Conservation (phyloP, 768 basidiomycete species). For the Leccinum boreale region DNA sequence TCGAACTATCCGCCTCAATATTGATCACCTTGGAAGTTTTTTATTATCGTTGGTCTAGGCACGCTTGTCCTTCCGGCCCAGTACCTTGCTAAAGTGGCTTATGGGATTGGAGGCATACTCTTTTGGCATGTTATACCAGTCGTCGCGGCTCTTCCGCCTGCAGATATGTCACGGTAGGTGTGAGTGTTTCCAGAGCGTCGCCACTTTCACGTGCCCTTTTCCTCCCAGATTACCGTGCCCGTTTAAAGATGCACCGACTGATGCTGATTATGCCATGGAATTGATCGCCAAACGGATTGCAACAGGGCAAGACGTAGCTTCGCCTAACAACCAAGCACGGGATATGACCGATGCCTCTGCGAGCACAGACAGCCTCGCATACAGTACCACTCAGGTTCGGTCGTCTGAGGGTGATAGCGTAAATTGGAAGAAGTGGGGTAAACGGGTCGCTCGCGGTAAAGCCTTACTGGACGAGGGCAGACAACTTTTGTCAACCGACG, state of each 20-base stretch:
- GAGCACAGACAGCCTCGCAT: constrained; percentile 3
- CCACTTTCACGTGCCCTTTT: background rate
- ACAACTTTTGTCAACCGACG: constrained; percentile 37
- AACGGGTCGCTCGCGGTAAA: constrained; percentile 45
- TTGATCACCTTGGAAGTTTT: constrained; percentile 28
- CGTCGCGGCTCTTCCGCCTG: constrained; percentile 46
- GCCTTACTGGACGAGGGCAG: constrained; percentile 41
- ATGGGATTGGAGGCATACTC: constrained; percentile 44
- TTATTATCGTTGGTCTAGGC: constrained; percentile 38
- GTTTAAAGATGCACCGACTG: constrained; percentile 57
- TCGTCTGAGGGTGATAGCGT: constrained; percentile 22
- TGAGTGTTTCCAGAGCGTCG: background rate
- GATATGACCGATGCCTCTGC: constrained; percentile 12
- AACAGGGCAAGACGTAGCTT: constrained; percentile 44
- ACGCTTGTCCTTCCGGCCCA: constrained; percentile 45
- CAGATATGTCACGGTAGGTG: constrained; percentile 45
- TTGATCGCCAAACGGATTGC: constrained; percentile 59
- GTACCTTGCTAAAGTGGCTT: constrained; percentile 47
- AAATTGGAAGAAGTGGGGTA: constrained; percentile 59
- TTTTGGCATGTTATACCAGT: constrained; percentile 68
- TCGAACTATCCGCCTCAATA: background rate
- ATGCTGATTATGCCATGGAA: constrained; percentile 69
- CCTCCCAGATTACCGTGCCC: constrained; percentile 43
- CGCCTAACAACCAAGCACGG: constrained; percentile 18
- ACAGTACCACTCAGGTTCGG: background rate